These are phyloP conservation scores for Fusarium sp. DNA, from an alignment of 2,329 filamentous ascomycete species.

Conservation along the genomic window DNA sequence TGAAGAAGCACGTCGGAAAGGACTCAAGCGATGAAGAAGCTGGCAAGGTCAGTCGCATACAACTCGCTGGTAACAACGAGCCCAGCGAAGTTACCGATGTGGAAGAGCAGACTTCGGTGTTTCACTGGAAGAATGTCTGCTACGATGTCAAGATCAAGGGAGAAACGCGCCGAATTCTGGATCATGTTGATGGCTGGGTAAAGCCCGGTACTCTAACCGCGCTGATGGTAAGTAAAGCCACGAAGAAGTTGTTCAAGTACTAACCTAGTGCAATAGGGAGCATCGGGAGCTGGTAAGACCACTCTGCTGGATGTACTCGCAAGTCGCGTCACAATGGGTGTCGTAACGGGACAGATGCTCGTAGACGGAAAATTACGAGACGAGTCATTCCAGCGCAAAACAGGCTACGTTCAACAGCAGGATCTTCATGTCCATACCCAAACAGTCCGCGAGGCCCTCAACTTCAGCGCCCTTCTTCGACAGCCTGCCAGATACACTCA, in stretches of 20 bases:
- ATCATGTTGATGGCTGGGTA: slow-evolving; percentile 80
- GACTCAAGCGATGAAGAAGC: slow-evolving; percentile 60
- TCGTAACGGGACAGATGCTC: slow-evolving; percentile 84
- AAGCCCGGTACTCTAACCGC: slow-evolving; percentile 81
- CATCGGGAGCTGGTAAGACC: slow-evolving; percentile 89
- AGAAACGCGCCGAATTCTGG: slow-evolving; percentile 74
- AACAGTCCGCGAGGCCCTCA: slow-evolving; percentile 86
- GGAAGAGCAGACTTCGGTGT: slow-evolving; percentile 59
- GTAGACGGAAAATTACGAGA: slow-evolving; percentile 75
- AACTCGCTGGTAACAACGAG: slow-evolving; percentile 73
- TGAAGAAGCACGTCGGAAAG: slow-evolving; percentile 56
- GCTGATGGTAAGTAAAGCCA: slow-evolving; percentile 74
- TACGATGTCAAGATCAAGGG: slow-evolving; percentile 80
- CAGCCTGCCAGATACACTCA: slow-evolving; percentile 78
- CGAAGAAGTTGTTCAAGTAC: slow-evolving; percentile 86
- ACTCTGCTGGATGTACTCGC: slow-evolving; percentile 87
- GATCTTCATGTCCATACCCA: slow-evolving; percentile 86
- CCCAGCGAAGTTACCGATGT: slow-evolving; percentile 26
- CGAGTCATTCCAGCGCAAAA: slow-evolving; percentile 86
- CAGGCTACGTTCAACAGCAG: slow-evolving; percentile 89
- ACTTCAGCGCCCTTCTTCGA: slow-evolving; percentile 84
- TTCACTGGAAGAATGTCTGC: slow-evolving; percentile 79
- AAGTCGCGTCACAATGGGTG: slow-evolving; percentile 85
- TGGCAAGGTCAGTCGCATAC: not conserved
- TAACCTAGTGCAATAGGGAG: slow-evolving; percentile 80